A percentile compares a stretch with the other conserved stretches of the same genome.
Evolutionary conservation across 2,329 filamentous ascomycete species (phyloP).

Genomic region (Beauveria bassiana): DNA sequence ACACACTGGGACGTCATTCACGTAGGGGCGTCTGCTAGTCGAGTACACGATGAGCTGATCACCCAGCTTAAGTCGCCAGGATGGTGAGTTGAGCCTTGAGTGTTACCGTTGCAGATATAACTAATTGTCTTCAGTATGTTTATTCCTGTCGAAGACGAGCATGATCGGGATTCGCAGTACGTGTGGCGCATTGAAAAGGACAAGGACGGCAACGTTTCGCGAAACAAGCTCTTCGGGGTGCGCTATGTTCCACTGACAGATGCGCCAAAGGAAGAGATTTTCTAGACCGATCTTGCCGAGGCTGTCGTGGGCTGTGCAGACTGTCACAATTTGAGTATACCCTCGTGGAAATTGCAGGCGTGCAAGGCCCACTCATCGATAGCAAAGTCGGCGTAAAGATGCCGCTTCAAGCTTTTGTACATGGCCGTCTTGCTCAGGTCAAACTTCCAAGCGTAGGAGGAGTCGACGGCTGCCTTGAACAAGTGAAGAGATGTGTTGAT

Average conservation of each 20-base stretch:
- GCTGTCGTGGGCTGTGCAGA: too few species aligned
- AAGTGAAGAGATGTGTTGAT: too few species aligned
- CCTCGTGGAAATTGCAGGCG: too few species aligned
- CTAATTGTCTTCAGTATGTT: conserved; percentile 48
- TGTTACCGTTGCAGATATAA: conserved; percentile 16
- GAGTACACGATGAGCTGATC: conserved; percentile 64
- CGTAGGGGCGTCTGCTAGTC: conserved; percentile 77
- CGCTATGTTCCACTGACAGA: conserved; percentile 73
- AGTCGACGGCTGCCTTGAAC: too few species aligned
- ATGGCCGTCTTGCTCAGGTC: too few species aligned
- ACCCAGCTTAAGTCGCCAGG: conserved; percentile 75
- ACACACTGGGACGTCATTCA: conserved; percentile 85
- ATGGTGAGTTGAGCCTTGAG: conserved; percentile 32
- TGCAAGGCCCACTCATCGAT: too few species aligned
- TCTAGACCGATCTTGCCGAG: neutral
- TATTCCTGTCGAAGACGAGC: conserved; percentile 61
- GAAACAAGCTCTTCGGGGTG: conserved; percentile 60
- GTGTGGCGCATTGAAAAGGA: conserved; percentile 72
- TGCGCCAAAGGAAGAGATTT: conserved; percentile 37
- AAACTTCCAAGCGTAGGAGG: too few species aligned
- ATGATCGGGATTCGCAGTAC: conserved; percentile 44
- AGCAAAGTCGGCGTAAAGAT: too few species aligned
- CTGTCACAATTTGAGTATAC: too few species aligned
- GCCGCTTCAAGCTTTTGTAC: too few species aligned
- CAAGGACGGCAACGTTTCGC: conserved; percentile 50